Evolutionary conservation across 352 stramenopile genomes (phyloP), one percentile per base, ranked within the genome.

Genomic region (Blastocystis sp.): DNA sequence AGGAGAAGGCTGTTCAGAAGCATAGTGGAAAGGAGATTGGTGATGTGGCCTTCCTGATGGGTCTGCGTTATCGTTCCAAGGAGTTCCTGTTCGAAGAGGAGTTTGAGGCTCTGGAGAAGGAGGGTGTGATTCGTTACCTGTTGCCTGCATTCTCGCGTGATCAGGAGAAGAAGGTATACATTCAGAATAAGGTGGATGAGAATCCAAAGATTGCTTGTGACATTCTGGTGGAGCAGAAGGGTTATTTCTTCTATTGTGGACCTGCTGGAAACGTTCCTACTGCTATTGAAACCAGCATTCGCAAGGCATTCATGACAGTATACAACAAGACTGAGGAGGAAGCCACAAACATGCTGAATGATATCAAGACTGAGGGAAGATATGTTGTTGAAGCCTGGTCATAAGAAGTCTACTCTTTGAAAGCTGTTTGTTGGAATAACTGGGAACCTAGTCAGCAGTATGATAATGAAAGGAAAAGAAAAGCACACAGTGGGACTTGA

Each of bases 41-140:
- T 19, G 92, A 92, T 0, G 90, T 95, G 24, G 92, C 91, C 35
- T 89, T 95, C 39, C 94, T 98, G 92, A 98, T 98, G 92, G 95
- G 96, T 80, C 96, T 93, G 89, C 95, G 96, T 65, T 92, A 93
- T 88, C 92, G 92, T 71, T 85, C 91, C 21, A 91, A 95, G 63
- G 96, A 98, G 91, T 98, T 95, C 89, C 91, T 98, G 39, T 98
- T 98, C 90, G 91, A 92, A 56, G 93, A 98, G 37, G 92, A 95
- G 89, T 90, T 95, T 19, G 92, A 95, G 78, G 89, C 89, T 75
- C 94, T 94, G 88, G 91, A 94, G 88, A 89, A 91, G 24, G 91
- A 94, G 37, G 92, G 92, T 0, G 85, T 95, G 63, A 89, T 95
- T 56, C 93, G 91, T 78, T 91, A 94, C 88, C 86, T 94, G 75